Evolutionary conservation across 306 rosid species (phyloP), one percentile per base, ranked within the genome.

Genomic region (Gillenia trifoliata): DNA sequence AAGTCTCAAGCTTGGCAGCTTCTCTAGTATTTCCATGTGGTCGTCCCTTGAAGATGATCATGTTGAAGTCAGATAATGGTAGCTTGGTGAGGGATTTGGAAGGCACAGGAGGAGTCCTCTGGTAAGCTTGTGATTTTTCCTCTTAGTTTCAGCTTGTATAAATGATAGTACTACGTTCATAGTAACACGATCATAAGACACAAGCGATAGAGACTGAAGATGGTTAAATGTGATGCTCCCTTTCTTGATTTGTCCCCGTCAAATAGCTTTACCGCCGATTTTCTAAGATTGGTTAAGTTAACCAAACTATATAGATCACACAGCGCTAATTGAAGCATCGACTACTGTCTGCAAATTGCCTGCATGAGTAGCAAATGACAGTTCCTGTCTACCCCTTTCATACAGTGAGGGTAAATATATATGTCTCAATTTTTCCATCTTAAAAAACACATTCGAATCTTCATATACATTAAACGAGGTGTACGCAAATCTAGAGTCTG

Each of bases 1-100:
- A 45, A 77, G 69, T 76, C 76, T 88, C 72, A 88, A 78, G 67
- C 75, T 75, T 26, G 83, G 87, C 64, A 84, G 85, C 82, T 73
- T 80, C 68, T 73, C 85, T 45, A 88, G 47, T 67, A 55, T 70
- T 16, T 65, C 71, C 83, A 83, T 83, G 28, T 84, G 86, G 25
- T 84, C 83, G 34, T 75, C n/a, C 78, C 22, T 47, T 66, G 43
- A n/a, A 83, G 82, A 28, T 57, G 75, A 55, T 83, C 76, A 11
- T 2, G 2, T 19, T 20, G 8, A 52, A 20, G 0, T 12, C 81
- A 78, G 61, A 68, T 41, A 84, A 47, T 45, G 73, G 70, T 40
- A 86, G 70, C 76, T 88, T 86, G 22, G 82, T 59, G 56, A 84
- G 75, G n/a, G 26, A n/a, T 57, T 68, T 11, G 73, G 66, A 73